Evolutionary conservation across 176 grass and related monocot genomes (phyloP), one percentile per base, ranked within the genome.

Genomic region (Oryza officinalis): DNA sequence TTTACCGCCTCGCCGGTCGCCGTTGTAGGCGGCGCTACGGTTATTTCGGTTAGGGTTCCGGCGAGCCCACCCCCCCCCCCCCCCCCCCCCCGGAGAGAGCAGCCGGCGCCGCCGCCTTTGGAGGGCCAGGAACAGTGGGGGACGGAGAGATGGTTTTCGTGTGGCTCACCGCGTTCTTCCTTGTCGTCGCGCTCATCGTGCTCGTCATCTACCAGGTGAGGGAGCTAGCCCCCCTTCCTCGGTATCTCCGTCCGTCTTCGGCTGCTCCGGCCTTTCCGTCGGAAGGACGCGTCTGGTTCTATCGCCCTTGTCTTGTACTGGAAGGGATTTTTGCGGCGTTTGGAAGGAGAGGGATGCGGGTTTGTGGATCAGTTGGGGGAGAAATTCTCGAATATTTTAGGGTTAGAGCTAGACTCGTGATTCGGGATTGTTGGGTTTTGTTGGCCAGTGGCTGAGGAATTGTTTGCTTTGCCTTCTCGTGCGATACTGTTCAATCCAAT

Each of bases 191-290:
- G 72, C 93, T 98, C 74, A 96, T 98, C 69, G 90, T 88, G 76
- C 87, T 98, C n/a, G 87, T 95, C 85, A 95, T 98, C 83, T 95
- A 83, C 89, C 96, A 98, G 93, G 96, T 98, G 15, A 67, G 80
- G 70, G 20, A 57, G 13, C 23, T 30, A 13, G 8, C 33, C 72
- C 67, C 40, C 23, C 5, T 15, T 4, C 7, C 33, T 22, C 13
- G 10, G 23, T 7, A 9, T 27, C 54, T 8, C 26, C 6, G 27
- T 14, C 2, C 20, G 13, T 4, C 6, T 10, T 4, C 47, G 12
- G 32, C 37, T 41, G 44, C 37, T 43, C 20, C 9, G 8, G 4
- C 6, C 12, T 10, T 3, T 23, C 33, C 33, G 33, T 35, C 33
- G 35, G 35, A 37, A 20, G 20, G 20, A 8, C 8, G 1, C 10